Conservation (phyloP, 768 basidiomycete species). For the Suillus subalutaceus region DNA sequence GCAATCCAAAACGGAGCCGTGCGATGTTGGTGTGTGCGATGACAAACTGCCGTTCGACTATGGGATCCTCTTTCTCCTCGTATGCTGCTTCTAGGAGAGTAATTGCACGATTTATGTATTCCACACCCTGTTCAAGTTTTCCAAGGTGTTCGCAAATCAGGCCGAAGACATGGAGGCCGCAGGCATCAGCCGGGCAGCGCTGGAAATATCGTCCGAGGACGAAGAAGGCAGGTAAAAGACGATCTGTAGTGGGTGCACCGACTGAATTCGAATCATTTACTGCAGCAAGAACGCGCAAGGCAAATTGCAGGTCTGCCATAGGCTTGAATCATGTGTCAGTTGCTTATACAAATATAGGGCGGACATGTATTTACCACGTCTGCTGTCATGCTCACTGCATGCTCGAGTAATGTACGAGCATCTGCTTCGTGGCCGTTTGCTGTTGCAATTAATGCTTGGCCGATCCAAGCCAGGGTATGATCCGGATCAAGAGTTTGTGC, state of each 20-base stretch:
- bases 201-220: constrained; percentile 76
- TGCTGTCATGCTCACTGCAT: constrained; percentile 64
- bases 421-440: constrained; percentile 60
- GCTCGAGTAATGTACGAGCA: constrained; percentile 69
- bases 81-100: constrained; percentile 81
- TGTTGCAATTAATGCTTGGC: constrained; percentile 76
- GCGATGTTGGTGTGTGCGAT: constrained; percentile 84
- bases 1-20: constrained; percentile 65
- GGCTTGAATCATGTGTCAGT: constrained; percentile 50
- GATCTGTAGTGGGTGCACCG: constrained; percentile 37
- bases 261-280: constrained; percentile 28
- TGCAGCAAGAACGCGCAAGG: constrained; percentile 57
- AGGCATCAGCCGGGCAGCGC: constrained; percentile 66
- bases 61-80: constrained; percentile 82
- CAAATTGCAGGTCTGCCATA: constrained; percentile 79
- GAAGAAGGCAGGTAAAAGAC: constrained; percentile 78
- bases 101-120: constrained; percentile 64
- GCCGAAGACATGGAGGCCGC: constrained; percentile 81
- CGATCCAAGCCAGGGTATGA: constrained; percentile 86
- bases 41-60: constrained; percentile 76
- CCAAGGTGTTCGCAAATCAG: constrained; percentile 86
- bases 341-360: neutral
- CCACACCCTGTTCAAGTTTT: constrained; percentile 61
- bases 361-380: constrained; percentile 53
- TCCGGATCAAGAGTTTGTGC: constrained; percentile 95